These are phyloP conservation scores for Talaromyces marneffei DNA, from an alignment of 2,329 filamentous ascomycete genomes.

Conservation along the genomic window DNA sequence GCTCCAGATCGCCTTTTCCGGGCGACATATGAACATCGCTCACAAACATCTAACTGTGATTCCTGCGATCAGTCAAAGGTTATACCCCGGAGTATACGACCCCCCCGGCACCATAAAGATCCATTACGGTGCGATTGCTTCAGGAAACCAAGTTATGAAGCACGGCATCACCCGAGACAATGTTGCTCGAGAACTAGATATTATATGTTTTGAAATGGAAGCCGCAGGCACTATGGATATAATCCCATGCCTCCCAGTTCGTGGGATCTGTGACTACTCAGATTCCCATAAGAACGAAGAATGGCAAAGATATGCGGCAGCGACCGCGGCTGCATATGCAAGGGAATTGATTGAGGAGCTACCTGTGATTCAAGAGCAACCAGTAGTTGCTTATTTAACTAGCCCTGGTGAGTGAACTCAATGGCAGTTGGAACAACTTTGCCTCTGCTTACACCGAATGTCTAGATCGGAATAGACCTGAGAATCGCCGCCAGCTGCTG, in stretches of 20 bases:
- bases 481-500: background rate
- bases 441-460: background rate
- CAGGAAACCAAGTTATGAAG: constrained; percentile 20
- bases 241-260: constrained; percentile 13
- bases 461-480: background rate
- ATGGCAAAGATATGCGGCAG: constrained; percentile 15
- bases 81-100: background rate
- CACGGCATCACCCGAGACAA: background rate
- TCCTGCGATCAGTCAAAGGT: background rate
- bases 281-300: constrained; percentile 15
- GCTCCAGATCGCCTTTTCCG: background rate
- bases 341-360: constrained; percentile 1
- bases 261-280: constrained; percentile 15
- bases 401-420: background rate
- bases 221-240: background rate
- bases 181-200: background rate
- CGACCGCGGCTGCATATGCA: background rate
- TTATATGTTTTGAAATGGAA: constrained; percentile 1
- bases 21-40: background rate
- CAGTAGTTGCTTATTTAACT: background rate
- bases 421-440: background rate
- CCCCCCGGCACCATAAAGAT: constrained; percentile 6
- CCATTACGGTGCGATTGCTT: constrained; percentile 30
- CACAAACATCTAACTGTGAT: background rate
- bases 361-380: background rate